Evolutionary conservation across 2,329 filamentous ascomycete species (phyloP).

Genomic region (Capronia americana): DNA sequence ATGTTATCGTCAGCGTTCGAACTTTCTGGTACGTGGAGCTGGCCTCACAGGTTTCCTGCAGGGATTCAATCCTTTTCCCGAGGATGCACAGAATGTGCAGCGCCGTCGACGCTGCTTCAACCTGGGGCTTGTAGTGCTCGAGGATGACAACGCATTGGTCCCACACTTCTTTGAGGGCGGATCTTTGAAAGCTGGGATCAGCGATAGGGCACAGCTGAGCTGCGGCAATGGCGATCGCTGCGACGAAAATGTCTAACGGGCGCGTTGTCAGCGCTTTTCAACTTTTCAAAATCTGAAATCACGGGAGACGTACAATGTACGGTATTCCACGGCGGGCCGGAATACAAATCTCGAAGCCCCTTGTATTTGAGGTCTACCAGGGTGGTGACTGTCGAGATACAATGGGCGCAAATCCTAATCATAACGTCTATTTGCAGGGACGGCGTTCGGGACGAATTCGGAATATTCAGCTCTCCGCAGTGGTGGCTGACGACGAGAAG

Average conservation of each 20-base stretch:
- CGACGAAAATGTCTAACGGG: neutral
- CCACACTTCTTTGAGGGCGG: neutral
- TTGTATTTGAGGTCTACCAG: neutral
- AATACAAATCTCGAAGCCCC: neutral
- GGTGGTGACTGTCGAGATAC: neutral
- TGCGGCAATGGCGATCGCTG: neutral
- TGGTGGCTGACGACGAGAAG: conserved; percentile 6
- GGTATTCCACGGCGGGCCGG: neutral
- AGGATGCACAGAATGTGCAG: neutral
- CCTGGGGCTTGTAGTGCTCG: neutral
- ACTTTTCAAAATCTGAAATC: neutral
- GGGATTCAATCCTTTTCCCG: neutral
- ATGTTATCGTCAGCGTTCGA: neutral
- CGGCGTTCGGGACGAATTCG: neutral
- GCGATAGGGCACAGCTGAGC: conserved; percentile 1
- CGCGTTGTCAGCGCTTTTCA: neutral
- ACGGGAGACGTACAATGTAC: neutral
- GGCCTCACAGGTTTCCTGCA: neutral
- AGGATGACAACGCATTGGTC: neutral
- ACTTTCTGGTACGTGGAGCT: neutral
- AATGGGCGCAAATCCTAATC: neutral
- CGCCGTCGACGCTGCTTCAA: neutral
- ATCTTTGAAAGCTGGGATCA: neutral
- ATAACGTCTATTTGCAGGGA: neutral
- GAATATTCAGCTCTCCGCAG: neutral